phyloP scores from a whole-genome alignment of 75 land plant species.

The Cupressus sempervirens region DNA sequence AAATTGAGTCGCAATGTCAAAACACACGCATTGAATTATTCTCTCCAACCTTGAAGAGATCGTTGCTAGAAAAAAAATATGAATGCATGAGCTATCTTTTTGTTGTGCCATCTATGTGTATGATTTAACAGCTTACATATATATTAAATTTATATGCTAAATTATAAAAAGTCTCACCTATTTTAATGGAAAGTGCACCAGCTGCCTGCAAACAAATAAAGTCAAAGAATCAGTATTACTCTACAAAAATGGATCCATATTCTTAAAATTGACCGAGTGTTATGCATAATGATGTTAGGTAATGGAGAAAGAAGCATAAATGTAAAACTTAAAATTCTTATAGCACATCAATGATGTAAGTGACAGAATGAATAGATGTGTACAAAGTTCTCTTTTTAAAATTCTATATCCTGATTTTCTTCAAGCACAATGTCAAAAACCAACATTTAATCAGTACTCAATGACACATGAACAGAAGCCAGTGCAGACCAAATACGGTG shows the following conservation, averaged over 20 bases:
- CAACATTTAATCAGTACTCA: background rate
- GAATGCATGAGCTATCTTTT: background rate
- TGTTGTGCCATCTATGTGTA: background rate
- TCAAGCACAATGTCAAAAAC: background rate
- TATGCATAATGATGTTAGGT: no score
- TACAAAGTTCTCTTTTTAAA: background rate
- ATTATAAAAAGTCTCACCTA: constrained; percentile 46
- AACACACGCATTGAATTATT: background rate
- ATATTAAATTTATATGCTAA: background rate
- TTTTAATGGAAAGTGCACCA: constrained; percentile 70
- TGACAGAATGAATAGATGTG: background rate
- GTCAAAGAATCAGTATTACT: background rate
- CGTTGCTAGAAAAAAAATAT: background rate
- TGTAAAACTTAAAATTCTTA: background rate
- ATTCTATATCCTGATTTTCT: background rate
- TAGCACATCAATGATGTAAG: background rate
- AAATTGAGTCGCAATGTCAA: background rate
- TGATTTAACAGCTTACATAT: background rate
- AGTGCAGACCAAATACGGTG: background rate
- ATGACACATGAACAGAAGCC: background rate
- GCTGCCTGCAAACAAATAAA: constrained; percentile 67
- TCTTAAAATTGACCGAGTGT: background rate
- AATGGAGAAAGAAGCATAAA: background rate
- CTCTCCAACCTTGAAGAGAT: background rate
- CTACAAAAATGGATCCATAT: background rate